phyloP scores from a whole-genome alignment of 2,329 filamentous ascomycete genomes.

The Beauveria varroae region DNA sequence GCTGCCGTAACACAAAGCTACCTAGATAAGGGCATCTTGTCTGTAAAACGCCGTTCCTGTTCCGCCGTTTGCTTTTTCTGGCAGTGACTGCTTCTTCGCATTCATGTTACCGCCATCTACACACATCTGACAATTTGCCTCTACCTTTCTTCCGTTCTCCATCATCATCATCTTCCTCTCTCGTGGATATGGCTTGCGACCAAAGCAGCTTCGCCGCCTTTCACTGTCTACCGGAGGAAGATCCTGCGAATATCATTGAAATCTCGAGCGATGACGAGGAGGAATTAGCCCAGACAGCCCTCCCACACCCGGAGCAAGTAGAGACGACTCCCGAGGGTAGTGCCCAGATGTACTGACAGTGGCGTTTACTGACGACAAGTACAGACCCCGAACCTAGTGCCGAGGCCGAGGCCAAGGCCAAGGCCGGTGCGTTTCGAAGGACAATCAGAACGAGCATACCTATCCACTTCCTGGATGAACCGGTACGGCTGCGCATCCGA shows the following conservation, averaged over 20 bases:
- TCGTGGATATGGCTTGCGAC: not conserved
- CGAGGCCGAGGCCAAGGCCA: not conserved
- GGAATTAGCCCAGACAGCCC: not conserved
- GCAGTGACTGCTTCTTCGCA: no score
- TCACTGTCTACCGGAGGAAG: not conserved
- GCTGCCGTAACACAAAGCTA: not conserved
- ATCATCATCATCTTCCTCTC: not conserved
- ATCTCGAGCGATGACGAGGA: conserved; percentile 7
- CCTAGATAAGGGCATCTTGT: not conserved
- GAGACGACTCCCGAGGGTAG: not conserved
- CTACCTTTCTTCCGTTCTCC: no score
- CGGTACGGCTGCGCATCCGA: not conserved
- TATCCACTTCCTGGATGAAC: not conserved
- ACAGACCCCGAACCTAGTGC: not conserved
- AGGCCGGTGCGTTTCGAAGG: not conserved
- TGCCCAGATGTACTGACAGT: not conserved
- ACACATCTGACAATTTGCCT: no score
- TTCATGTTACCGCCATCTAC: no score
- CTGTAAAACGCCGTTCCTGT: not conserved
- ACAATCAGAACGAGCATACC: not conserved
- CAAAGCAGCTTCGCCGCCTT: not conserved
- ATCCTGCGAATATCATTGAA: not conserved
- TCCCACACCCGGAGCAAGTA: not conserved
- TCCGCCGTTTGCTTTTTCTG: not conserved
- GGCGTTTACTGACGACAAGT: not conserved